A percentile compares a stretch with the other conserved stretches of the same genome.
phyloP scores from a whole-genome alignment of 1,139 yeast species.

The Zygoascus meyerae region DNA sequence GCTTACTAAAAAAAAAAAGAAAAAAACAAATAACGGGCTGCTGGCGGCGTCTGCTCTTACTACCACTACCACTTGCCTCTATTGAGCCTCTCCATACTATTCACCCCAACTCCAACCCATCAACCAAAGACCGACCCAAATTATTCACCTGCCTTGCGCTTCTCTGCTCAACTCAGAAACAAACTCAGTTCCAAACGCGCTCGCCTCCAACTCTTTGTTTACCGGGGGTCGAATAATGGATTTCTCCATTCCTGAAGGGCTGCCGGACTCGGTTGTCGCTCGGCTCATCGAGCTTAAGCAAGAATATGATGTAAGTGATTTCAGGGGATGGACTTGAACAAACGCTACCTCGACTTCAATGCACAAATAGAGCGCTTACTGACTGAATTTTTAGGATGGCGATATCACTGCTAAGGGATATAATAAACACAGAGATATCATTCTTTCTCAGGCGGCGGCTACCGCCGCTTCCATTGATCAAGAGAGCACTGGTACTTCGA shows the following conservation, averaged over 20 bases:
- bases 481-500: slow-evolving; percentile 4
- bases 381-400: slow-evolving; percentile 42
- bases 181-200: not conserved
- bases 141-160: too few species aligned
- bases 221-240: slow-evolving; percentile 1
- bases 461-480: not conserved
- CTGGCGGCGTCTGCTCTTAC: too few species aligned
- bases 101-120: too few species aligned
- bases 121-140: too few species aligned
- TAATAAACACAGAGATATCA: slow-evolving; percentile 46
- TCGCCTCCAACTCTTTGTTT: not conserved
- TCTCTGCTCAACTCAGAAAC: too few species aligned
- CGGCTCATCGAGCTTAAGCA: slow-evolving; percentile 41
- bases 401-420: slow-evolving; percentile 66
- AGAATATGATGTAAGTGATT: slow-evolving; percentile 39
- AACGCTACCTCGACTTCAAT: too few species aligned
- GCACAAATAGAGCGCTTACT: not conserved
- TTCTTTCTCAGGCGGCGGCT: slow-evolving; percentile 29
- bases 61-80: too few species aligned
- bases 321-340: not conserved
- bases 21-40: too few species aligned
- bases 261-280: slow-evolving; percentile 34
- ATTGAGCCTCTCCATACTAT: too few species aligned
- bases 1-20: too few species aligned
- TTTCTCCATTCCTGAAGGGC: slow-evolving; percentile 39